Evolutionary conservation across 1,284 basidiomycete genomes (phyloP).

Genomic region (Boletellus sp.): DNA sequence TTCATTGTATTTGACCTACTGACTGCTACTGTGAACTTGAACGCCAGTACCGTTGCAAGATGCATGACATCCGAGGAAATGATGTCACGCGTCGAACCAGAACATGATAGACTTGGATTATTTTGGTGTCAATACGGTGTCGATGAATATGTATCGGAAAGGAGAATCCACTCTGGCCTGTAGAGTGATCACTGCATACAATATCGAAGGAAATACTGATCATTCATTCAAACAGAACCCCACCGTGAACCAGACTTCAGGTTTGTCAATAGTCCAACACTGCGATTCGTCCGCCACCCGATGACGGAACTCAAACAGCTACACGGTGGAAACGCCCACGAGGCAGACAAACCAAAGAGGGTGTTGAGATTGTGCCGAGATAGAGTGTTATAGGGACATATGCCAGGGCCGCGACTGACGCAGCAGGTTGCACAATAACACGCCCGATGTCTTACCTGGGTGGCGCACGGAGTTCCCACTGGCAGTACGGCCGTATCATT

Average conservation of each 20-base stretch:
- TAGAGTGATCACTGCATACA: not conserved
- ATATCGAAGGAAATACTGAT: not conserved
- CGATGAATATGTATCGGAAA: not conserved
- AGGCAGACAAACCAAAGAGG: not conserved
- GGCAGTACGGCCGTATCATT: not conserved
- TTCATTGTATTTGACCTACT: not conserved
- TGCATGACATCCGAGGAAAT: not conserved
- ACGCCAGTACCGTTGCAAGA: not conserved
- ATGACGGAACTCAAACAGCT: not conserved
- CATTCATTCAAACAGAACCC: not conserved
- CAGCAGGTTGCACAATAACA: not conserved
- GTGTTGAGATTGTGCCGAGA: not conserved
- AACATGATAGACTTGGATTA: not conserved
- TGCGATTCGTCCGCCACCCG: not conserved
- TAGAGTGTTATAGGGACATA: not conserved
- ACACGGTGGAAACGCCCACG: not conserved
- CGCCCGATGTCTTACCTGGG: not conserved
- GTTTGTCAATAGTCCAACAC: not conserved
- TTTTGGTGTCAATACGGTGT: not conserved
- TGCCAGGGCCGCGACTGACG: not conserved
- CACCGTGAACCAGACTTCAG: not conserved
- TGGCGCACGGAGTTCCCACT: conserved; percentile 7
- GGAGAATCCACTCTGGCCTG: not conserved
- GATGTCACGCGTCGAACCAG: not conserved
- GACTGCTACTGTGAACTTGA: not conserved